phyloP scores from a whole-genome alignment of 495 filamentous ascomycete species.

The Neurospora hispaniola region DNA sequence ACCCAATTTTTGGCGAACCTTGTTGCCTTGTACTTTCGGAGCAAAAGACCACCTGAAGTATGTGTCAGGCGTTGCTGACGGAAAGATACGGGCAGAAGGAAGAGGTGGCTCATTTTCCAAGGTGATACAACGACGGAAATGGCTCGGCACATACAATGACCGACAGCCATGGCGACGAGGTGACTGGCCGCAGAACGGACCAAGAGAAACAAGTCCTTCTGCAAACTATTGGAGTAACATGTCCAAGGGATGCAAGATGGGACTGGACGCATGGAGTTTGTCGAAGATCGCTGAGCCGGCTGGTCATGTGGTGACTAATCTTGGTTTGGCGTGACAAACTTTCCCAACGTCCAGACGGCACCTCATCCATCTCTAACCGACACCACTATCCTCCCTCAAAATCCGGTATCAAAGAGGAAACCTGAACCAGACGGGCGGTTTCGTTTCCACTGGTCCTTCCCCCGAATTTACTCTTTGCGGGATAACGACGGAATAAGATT shows the following conservation, averaged over 20 bases:
- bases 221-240: neutral
- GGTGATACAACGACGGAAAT: neutral
- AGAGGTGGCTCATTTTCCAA: neutral
- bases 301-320: neutral
- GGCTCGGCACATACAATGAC: neutral
- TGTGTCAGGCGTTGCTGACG: neutral
- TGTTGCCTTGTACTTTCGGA: neutral
- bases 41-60: neutral
- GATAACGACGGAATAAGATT: neutral
- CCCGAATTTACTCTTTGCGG: neutral
- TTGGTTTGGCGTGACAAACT: neutral
- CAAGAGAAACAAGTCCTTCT: neutral
- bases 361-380: neutral
- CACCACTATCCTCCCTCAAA: neutral
- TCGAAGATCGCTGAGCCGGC: neutral
- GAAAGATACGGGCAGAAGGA: neutral
- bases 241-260: neutral
- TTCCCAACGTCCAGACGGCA: neutral
- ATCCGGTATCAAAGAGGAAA: neutral
- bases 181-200: neutral
- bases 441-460: neutral
- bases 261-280: neutral
- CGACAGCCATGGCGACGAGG: neutral
- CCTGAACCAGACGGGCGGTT: neutral
- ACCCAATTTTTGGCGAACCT: neutral